These are phyloP conservation scores for Blastocladiella britannica DNA, from an alignment of 192 early-diverging fungal genomes.

Conservation along the genomic window DNA sequence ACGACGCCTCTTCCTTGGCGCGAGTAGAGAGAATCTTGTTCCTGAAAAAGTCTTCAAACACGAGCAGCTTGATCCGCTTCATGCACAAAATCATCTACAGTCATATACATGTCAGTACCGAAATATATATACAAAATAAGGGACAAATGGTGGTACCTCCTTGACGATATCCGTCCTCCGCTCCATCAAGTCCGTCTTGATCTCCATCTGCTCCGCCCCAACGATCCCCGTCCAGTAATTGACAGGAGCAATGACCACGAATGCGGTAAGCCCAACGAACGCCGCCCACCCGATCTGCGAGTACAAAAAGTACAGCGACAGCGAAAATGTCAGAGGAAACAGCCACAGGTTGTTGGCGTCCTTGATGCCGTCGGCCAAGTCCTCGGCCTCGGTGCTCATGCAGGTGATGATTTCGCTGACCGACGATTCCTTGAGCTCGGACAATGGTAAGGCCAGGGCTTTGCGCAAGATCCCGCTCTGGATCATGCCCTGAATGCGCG, in stretches of 20 bases:
- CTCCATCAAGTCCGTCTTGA: slow-evolving; percentile 17
- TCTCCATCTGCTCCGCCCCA: background rate
- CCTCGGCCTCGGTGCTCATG: background rate
- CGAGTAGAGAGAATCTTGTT: slow-evolving; percentile 34
- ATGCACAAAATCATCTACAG: too few species aligned
- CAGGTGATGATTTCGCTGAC: background rate
- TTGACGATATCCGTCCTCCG: slow-evolving; percentile 55
- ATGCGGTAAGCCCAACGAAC: background rate
- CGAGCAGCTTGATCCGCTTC: too few species aligned
- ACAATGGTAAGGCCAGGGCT: too few species aligned
- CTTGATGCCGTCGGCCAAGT: background rate
- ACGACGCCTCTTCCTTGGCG: slow-evolving; percentile 26
- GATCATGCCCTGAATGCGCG: background rate
- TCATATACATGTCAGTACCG: too few species aligned
- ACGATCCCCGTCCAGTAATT: background rate
- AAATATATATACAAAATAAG: too few species aligned
- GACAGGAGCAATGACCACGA: background rate
- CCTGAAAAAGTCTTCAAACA: too few species aligned
- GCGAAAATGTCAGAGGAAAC: background rate
- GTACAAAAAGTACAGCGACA: background rate
- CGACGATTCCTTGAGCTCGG: background rate
- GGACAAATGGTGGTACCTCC: too few species aligned
- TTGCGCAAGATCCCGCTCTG: background rate
- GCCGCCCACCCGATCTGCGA: background rate
- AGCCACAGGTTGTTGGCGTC: background rate